Evolutionary conservation across 306 rosid genomes (phyloP).

Genomic region (Arachis stenosperma): DNA sequence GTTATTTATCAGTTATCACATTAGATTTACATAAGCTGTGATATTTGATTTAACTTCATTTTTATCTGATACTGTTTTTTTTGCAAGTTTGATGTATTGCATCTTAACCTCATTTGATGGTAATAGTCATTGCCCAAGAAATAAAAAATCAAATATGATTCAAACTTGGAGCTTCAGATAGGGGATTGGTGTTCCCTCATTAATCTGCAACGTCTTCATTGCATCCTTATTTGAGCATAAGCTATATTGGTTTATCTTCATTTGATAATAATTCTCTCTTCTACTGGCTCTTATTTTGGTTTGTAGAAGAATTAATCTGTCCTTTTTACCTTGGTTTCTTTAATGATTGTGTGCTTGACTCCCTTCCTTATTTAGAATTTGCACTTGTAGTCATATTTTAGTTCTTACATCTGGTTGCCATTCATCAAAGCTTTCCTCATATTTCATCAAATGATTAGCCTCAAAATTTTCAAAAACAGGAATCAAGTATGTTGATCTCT

Average conservation of each 20-base stretch:
- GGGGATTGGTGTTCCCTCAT: background rate
- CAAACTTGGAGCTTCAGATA: conserved; percentile 10
- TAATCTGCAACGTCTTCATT: background rate
- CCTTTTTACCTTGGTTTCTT: conserved; percentile 18
- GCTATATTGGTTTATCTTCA: background rate
- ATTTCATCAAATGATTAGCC: conserved; percentile 18
- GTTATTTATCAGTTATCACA: conserved; percentile 40
- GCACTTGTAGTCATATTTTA: conserved; percentile 3
- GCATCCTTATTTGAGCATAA: conserved; percentile 19
- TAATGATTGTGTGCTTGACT: conserved; percentile 9
- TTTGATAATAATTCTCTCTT: background rate
- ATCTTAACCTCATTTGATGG: conserved; percentile 22
- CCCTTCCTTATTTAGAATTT: conserved; percentile 29
- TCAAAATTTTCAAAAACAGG: conserved; percentile 17
- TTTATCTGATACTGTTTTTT: conserved; percentile 28
- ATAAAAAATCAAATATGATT: conserved; percentile 15
- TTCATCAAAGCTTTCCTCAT: conserved; percentile 13
- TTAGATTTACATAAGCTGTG: conserved; percentile 37
- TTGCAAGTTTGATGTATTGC: conserved; percentile 21
- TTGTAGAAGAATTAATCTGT: background rate
- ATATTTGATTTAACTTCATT: conserved; percentile 37
- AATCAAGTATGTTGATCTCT: conserved; percentile 14
- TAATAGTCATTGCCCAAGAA: conserved; percentile 17
- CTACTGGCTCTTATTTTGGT: background rate
- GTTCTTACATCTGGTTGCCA: conserved; percentile 26